Evolutionary conservation across 1,284 basidiomycete species (phyloP), one percentile per base, ranked within the genome.

Genomic region (Athelia sp.): DNA sequence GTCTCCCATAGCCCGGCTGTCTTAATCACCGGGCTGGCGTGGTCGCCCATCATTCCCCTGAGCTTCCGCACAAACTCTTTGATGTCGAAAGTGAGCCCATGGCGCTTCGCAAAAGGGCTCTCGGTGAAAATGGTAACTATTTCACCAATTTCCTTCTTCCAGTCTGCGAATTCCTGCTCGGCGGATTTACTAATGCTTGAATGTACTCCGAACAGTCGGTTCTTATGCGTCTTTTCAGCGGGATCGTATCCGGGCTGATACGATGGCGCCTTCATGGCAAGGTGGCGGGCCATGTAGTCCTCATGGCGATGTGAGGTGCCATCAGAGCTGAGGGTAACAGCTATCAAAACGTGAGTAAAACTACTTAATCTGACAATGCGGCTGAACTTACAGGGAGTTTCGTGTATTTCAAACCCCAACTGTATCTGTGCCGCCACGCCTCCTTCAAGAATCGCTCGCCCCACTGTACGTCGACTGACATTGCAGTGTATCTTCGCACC

Each of bases 31-130:
- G 56, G 50, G 2, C 43, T 31, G 0, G 56, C 58, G 43, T 62
- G 59, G 43, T 62, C 58, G 0, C 56, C 47, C 38, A 48, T 57
- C 14, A 56, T 56, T 3, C 58, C 60, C n/a, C 44, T 18, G 1
- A 57, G 35, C 17, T 34, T 34, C 18, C 23, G 43, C 1, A 44
- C 47, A 42, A 61, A 53, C 35, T 4, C 53, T 44, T 31, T 50
- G 46, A 10, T 43, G 29, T 13, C 17, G 13, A 22, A 51, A 46
- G 19, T 32, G 32, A 18, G 48, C 21, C 24, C 19, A 11, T 34
- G 24, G 11, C 47, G 49, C 21, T 54, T 49, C 46, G 56, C 57
- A 2, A 59, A 31, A 19, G 58, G 57, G 38, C 54, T 56, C 0
- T 46, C 17, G 26, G 53, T 56, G 31, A 51, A 54, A 11, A 54